Base-by-base conservation (phyloP, 2,329 filamentous ascomycete genomes). In the Nigrograna mackinnonii region DNA sequence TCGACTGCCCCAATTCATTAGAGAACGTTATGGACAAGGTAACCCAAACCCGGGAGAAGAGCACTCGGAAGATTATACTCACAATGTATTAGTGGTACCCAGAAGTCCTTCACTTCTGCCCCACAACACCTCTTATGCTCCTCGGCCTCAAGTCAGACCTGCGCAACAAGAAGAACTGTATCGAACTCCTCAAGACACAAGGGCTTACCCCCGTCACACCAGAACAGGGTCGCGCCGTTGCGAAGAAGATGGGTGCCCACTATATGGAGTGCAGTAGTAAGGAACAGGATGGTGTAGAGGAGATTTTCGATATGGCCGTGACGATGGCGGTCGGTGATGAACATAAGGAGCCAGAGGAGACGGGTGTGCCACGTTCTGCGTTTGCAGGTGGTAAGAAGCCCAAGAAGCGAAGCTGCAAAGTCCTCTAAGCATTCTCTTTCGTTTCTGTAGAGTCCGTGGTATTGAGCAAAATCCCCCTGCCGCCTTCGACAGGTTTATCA, bases 11-110 rank as follows among this genome's bases (percentile, higher is more conserved):
- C 24, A 96, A 96, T 71, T 97, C 92, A 5, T 79, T 99, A 39
- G 94, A 99, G 67, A 99, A 99, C 71, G 92, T 99, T 45, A 86
- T 97, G 77, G 94, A 99, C 76, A 99, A 99, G 86, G 94, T 96
- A 76, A 50, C 77, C 26, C 9, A 39, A 12, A 26, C 24, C 24
- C 9, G 24, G 24, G n/a, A n/a, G n/a, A 9, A 9, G 9, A 33
- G 31, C 16, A 9, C 11, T 33, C 17, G 17, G 12, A 21, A 17
- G 19, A 13, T 11, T 7, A 20, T 36, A 34, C 39, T 18, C 37
- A 11, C 35, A 37, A 41, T 12, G 36, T 3, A n/a, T 35, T 58
- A 97, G 94, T 99, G 94, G 94, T 99, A 96, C 65, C 94, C 94
- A 47, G 94, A 99, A 77, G 94, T 99, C 60, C 84, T 97, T 42